phyloP scores from a whole-genome alignment of 2,329 filamentous ascomycete species.

The Ramularia endophylla region DNA sequence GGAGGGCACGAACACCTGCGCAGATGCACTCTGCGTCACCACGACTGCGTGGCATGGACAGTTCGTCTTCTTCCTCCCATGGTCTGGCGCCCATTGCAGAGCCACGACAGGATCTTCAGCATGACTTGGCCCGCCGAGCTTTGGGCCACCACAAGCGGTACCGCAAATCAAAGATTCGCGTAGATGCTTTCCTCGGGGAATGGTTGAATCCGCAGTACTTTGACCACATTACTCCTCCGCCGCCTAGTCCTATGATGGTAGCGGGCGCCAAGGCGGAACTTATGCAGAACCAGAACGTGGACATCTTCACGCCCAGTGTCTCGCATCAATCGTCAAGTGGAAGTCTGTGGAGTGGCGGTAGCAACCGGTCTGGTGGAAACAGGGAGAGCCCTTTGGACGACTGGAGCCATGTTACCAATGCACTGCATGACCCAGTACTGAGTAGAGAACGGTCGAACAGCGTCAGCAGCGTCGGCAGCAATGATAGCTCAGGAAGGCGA shows the following conservation, averaged over 20 bases:
- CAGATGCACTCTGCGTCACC: conserved; percentile 31
- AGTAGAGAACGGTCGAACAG: conserved; percentile 46
- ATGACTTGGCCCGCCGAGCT: conserved; percentile 30
- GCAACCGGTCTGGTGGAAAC: conserved; percentile 16
- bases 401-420: conserved; percentile 24
- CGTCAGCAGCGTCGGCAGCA: conserved; percentile 33
- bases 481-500: conserved; percentile 23
- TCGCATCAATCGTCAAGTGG: conserved; percentile 30
- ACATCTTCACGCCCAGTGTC: conserved; percentile 35
- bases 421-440: conserved; percentile 30
- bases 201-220: conserved; percentile 95
- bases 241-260: conserved; percentile 79
- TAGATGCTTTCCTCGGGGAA: conserved; percentile 91
- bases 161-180: conserved; percentile 59
- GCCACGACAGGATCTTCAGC: conserved; percentile 33
- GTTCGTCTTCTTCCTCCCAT: conserved; percentile 16
- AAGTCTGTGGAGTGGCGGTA: conserved; percentile 44
- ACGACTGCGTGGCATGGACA: conserved; percentile 23
- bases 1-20: conserved; percentile 23
- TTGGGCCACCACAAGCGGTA: conserved; percentile 31
- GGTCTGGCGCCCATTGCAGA: conserved; percentile 31
- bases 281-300: conserved; percentile 63
- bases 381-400: conserved; percentile 24
- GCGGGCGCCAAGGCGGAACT: conserved; percentile 83
- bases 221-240: conserved; percentile 83